phyloP scores from a whole-genome alignment of 345 rosid genomes.

The Heritiera littoralis region DNA sequence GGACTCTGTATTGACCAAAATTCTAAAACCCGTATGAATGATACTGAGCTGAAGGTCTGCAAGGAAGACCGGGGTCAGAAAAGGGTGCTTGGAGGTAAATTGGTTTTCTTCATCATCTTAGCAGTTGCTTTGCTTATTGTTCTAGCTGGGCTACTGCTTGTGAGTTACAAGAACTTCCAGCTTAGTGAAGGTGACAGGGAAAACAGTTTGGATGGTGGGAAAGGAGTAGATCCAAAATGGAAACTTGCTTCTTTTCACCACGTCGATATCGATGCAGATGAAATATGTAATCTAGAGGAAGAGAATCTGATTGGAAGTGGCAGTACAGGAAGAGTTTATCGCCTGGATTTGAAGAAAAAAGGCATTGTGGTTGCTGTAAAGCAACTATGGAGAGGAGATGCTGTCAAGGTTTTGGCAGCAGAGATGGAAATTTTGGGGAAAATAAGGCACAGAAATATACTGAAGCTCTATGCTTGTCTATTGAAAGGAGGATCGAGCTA shows the following conservation, averaged over 20 bases:
- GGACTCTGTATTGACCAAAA: slow-evolving; percentile 57
- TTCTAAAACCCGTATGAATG: slow-evolving; percentile 21
- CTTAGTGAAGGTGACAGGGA: slow-evolving; percentile 32
- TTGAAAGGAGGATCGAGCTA: slow-evolving; percentile 58
- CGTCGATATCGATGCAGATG: slow-evolving; percentile 70
- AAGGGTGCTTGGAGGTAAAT: slow-evolving; percentile 29
- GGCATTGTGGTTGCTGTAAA: slow-evolving; percentile 74
- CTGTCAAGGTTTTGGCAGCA: slow-evolving; percentile 53
- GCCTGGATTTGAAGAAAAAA: slow-evolving; percentile 69
- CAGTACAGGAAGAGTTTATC: slow-evolving; percentile 82
- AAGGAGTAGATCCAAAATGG: slow-evolving; percentile 46
- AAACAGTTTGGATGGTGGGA: slow-evolving; percentile 31
- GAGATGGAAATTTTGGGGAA: slow-evolving; percentile 84
- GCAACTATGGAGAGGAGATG: slow-evolving; percentile 57
- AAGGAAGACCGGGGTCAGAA: slow-evolving; percentile 31
- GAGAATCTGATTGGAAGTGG: slow-evolving; percentile 75
- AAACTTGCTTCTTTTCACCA: slow-evolving; percentile 66
- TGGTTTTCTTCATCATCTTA: slow-evolving; percentile 45
- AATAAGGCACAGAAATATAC: slow-evolving; percentile 74
- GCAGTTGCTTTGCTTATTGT: slow-evolving; percentile 43
- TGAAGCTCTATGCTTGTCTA: slow-evolving; percentile 77
- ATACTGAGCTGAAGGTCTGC: slow-evolving; percentile 45
- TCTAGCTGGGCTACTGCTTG: slow-evolving; percentile 46
- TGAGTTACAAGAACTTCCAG: slow-evolving; percentile 56
- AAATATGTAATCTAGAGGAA: slow-evolving; percentile 64